A percentile compares a stretch with the other conserved stretches of the same genome.
phyloP scores from a whole-genome alignment of 768 basidiomycete species.

The Tricholomella constricta region DNA sequence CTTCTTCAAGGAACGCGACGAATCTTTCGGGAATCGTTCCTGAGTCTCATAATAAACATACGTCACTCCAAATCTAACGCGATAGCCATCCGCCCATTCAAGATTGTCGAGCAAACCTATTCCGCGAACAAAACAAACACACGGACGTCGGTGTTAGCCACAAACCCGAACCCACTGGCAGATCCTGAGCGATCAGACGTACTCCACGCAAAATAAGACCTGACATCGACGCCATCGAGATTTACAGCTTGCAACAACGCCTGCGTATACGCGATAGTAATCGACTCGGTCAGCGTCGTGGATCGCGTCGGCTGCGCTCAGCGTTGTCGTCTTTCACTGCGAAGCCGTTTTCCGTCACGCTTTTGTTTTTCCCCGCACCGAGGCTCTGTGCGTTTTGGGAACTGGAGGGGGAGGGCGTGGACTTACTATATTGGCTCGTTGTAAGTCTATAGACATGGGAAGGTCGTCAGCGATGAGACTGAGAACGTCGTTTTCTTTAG shows the following conservation, averaged over 20 bases:
- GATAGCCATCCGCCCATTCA: slow-evolving; percentile 73
- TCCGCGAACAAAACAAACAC: slow-evolving; percentile 5
- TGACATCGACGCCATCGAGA: slow-evolving; percentile 59
- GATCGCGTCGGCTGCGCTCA: slow-evolving; percentile 48
- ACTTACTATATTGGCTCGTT: slow-evolving; percentile 55
- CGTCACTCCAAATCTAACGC: slow-evolving; percentile 69
- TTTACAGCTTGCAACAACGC: slow-evolving; percentile 55
- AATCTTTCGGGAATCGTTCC: no score
- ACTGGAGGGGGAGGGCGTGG: background rate
- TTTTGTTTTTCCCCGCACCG: slow-evolving; percentile 18
- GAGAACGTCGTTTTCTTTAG: background rate
- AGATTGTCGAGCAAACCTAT: slow-evolving; percentile 68
- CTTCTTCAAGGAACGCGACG: no score
- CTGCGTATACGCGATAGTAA: slow-evolving; percentile 58
- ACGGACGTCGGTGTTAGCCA: no score
- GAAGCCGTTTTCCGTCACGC: slow-evolving; percentile 73
- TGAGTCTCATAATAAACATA: no score
- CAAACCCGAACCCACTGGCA: no score
- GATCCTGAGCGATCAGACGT: slow-evolving; percentile 27
- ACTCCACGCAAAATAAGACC: slow-evolving; percentile 72
- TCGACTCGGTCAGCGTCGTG: slow-evolving; percentile 62
- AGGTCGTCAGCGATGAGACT: background rate
- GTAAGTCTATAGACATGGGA: slow-evolving; percentile 31
- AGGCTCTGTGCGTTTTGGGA: background rate
- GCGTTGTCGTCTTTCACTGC: slow-evolving; percentile 60